phyloP scores from a whole-genome alignment of 2,329 filamentous ascomycete species.

The Fusarium sacchari region DNA sequence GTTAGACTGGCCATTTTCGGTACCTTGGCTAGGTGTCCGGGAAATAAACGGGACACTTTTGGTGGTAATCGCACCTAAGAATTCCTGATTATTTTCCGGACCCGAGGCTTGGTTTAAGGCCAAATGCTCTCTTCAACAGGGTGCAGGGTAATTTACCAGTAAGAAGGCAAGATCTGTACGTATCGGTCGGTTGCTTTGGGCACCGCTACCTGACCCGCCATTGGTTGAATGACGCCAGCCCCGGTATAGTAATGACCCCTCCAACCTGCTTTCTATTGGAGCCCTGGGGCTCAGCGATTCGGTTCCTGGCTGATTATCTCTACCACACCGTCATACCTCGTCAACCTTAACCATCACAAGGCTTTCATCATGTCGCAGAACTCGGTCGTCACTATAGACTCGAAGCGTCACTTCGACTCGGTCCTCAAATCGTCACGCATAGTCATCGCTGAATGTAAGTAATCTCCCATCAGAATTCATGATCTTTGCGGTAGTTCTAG shows the following conservation, averaged over 20 bases:
- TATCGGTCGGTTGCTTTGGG: neutral
- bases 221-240: conserved; percentile 38
- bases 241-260: conserved; percentile 46
- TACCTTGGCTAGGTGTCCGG: no score
- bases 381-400: conserved; percentile 50
- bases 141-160: neutral
- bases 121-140: neutral
- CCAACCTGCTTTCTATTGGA: conserved; percentile 37
- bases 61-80: no score
- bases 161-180: neutral
- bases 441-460: conserved; percentile 90
- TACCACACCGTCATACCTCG: conserved; percentile 38
- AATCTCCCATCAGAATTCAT: neutral
- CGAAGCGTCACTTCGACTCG: conserved; percentile 70
- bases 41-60: no score
- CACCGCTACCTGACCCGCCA: conserved; percentile 1
- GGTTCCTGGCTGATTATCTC: conserved; percentile 32
- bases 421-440: conserved; percentile 78
- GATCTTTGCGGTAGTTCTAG: neutral
- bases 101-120: neutral
- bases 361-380: conserved; percentile 45
- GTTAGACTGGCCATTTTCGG: neutral
- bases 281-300: conserved; percentile 24
- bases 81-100: no score
- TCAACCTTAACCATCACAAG: conserved; percentile 33